These are phyloP conservation scores for Exophiala viscosa DNA, from an alignment of 2,329 filamentous ascomycete genomes.

Conservation along the genomic window DNA sequence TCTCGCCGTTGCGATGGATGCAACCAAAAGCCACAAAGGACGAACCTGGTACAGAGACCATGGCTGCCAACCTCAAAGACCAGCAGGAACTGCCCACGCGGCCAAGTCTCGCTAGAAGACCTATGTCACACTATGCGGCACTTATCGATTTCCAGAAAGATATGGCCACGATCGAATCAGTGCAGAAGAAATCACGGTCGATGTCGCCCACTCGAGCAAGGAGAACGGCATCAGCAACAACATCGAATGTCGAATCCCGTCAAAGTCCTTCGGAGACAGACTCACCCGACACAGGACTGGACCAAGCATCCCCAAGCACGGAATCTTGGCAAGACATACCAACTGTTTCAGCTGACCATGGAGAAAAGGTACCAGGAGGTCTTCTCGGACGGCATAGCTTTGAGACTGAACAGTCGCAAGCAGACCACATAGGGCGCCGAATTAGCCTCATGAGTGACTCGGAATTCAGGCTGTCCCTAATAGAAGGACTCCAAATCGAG, in stretches of 20 bases:
- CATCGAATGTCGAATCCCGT: not conserved
- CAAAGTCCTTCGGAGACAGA: slow-evolving; percentile 5
- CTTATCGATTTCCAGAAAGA: slow-evolving; percentile 17
- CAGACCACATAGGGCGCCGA: not conserved
- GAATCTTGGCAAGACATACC: not conserved
- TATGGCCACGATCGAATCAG: slow-evolving; percentile 1
- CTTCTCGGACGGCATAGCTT: not conserved
- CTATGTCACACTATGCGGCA: slow-evolving; percentile 14
- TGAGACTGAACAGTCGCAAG: not conserved
- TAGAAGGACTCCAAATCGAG: slow-evolving; percentile 10
- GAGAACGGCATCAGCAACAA: not conserved
- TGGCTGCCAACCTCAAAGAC: not conserved
- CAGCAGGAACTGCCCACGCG: not conserved
- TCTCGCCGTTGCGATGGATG: slow-evolving; percentile 22
- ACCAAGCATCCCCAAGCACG: not conserved
- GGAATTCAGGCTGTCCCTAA: slow-evolving; percentile 12
- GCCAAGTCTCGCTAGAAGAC: slow-evolving; percentile 2
- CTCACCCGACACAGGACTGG: not conserved
- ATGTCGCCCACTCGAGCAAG: slow-evolving; percentile 1
- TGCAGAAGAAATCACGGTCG: slow-evolving; percentile 1
- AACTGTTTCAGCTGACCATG: slow-evolving; percentile 1
- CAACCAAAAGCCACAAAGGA: slow-evolving; percentile 15
- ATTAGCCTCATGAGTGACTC: slow-evolving; percentile 9
- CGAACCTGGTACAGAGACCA: slow-evolving; percentile 3
- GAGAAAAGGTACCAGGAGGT: slow-evolving; percentile 1